phyloP scores from a whole-genome alignment of 108 stramenopile genomes.

The Bacterosira constricta region DNA sequence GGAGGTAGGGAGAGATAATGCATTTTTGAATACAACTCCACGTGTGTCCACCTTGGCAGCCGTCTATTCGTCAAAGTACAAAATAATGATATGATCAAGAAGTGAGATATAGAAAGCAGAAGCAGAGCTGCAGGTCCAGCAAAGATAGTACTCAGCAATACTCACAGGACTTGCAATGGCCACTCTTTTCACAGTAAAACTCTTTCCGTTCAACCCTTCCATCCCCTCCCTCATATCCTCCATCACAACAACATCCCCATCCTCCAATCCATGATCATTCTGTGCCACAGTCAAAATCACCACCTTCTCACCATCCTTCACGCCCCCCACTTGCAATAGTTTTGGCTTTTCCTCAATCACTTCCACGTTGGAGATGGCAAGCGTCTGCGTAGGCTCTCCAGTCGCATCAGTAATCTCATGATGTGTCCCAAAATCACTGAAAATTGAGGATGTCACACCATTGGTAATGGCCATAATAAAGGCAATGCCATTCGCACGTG shows the following conservation, averaged over 20 bases:
- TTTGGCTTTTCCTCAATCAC: constrained; percentile 43
- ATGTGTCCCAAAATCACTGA: constrained; percentile 45
- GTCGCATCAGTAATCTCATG: constrained; percentile 56
- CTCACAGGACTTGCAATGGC: constrained; percentile 52
- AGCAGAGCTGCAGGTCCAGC: neutral
- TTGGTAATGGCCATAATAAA: constrained; percentile 50
- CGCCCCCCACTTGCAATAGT: constrained; percentile 47
- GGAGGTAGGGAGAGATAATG: constrained; percentile 42
- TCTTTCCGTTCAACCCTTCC: constrained; percentile 42
- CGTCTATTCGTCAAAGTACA: constrained; percentile 5
- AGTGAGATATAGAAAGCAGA: too few relatives aligned
- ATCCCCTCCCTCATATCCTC: constrained; percentile 56
- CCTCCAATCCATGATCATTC: constrained; percentile 54
- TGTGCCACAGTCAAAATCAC: constrained; percentile 56
- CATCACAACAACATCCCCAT: constrained; percentile 51
- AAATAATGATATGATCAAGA: neutral
- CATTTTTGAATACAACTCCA: constrained; percentile 53
- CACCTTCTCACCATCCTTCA: constrained; percentile 49
- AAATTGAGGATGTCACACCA: constrained; percentile 50
- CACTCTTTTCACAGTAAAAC: constrained; percentile 53
- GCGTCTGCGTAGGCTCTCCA: constrained; percentile 54
- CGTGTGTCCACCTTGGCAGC: constrained; percentile 54
- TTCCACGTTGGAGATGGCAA: constrained; percentile 50
- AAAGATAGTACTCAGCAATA: neutral
- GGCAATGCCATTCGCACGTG: constrained; percentile 41